Evolutionary conservation across 2,329 filamentous ascomycete genomes (phyloP), one percentile per base, ranked within the genome.

Genomic region (Ustilaginoidea virens): DNA sequence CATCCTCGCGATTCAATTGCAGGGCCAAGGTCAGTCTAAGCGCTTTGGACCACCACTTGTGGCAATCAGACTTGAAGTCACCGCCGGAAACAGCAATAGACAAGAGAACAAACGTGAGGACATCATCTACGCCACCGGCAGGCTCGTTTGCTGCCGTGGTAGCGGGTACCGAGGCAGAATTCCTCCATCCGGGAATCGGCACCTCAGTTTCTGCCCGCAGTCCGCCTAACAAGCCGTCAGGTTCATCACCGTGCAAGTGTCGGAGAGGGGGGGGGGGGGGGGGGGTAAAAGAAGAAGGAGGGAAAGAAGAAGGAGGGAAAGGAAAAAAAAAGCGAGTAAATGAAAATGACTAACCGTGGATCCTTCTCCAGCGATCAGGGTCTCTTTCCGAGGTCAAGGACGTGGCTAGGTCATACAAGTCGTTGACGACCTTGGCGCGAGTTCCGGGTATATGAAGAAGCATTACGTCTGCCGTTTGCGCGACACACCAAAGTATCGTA

Each of bases 41-140:
- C 2, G 58, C 52, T 36, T 61, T 60, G 33, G 50, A 53, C 55
- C 55, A 61, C 60, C 60, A 64, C 33, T 54, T 58, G 29, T 58
- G 46, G 33, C 52, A 56, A 34, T 64, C 61, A 4, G 55, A 52
- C 38, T 63, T 64, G 48, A 60, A 62, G 28, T 63, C 58, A 8
- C 58, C 52, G 0, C 56, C 59, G 1, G 60, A 64, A 4, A 61
- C 53, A 1, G 56, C 56, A 17, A 63, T 56, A 9, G 55, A 52
- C 5, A 65, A 43, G 2, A 63, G 49, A 5, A 56, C 48, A 14
- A 60, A 57, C 0, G 56, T 57, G n/a, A 63, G 39, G 13, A 63
- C 56, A 31, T 58, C 56, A 33, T 61, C 60, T 5, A 56, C 39
- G 3, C 42, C 37, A 3, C 48, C 48, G 6, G 39, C 48, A 0